phyloP scores from a whole-genome alignment of 148 eudicot genomes.

The Dysphania ambrosioides region DNA sequence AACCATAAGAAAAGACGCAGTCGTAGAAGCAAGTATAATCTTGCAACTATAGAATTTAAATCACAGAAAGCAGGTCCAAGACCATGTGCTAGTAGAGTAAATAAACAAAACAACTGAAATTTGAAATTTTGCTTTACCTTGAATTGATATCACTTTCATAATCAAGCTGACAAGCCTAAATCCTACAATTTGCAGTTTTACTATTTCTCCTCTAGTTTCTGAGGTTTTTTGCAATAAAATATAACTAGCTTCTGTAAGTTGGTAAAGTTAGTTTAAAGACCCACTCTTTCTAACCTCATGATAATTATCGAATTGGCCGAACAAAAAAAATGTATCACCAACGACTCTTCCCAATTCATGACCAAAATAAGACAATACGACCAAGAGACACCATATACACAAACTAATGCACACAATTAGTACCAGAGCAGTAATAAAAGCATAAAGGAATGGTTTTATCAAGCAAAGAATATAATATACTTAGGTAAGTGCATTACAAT shows the following conservation, averaged over 20 bases:
- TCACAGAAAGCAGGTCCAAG: not conserved
- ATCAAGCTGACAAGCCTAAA: not conserved
- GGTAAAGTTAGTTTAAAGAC: not conserved
- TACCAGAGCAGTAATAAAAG: not conserved
- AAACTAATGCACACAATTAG: not conserved
- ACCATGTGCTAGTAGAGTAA: not conserved
- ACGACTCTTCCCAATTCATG: not conserved
- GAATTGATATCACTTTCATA: not conserved
- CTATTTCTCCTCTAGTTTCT: not conserved
- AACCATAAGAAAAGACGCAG: conserved; percentile 8
- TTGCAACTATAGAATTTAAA: not conserved
- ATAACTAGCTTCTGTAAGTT: not conserved
- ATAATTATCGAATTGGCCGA: not conserved
- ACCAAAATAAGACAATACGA: not conserved
- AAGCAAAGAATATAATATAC: not conserved
- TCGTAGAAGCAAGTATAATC: not conserved
- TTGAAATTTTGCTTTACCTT: not conserved
- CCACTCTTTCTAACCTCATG: not conserved
- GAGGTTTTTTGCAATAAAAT: not conserved
- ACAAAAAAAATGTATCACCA: not conserved
- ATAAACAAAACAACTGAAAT: not conserved
- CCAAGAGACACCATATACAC: not conserved
- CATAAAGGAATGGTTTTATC: not conserved
- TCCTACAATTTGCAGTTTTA: not conserved
- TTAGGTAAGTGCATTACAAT: conserved; percentile 27